Evolutionary conservation across 2,329 filamentous ascomycete genomes (phyloP).

Genomic region (Ophiostoma sp.): DNA sequence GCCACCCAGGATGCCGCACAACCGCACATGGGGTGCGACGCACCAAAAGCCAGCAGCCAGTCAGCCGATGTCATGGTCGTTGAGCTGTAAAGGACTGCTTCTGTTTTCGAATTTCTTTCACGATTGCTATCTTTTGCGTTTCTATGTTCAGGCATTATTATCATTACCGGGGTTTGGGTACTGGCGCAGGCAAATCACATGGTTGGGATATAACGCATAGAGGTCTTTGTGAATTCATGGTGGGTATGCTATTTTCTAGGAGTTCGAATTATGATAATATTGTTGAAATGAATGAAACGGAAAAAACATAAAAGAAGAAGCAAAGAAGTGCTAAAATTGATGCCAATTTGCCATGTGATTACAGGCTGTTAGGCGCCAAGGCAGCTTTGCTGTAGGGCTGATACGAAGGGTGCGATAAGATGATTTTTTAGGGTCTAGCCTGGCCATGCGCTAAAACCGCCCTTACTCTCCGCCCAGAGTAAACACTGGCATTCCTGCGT

Average conservation of each 20-base stretch:
- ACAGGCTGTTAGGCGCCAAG: neutral
- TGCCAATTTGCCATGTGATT: neutral
- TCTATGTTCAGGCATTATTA: neutral
- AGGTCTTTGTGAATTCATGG: neutral
- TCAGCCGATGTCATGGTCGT: neutral
- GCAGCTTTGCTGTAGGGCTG: conserved; percentile 2
- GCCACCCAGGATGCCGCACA: neutral
- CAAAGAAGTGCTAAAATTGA: neutral
- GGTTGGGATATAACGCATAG: neutral
- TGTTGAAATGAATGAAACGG: neutral
- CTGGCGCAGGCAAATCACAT: neutral
- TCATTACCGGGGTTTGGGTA: neutral
- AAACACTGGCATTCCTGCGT: conserved; percentile 20
- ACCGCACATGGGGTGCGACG: neutral
- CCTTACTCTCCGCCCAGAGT: neutral
- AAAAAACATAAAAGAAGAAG: neutral
- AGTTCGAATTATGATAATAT: neutral
- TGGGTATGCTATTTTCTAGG: neutral
- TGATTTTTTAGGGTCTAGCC: too few species aligned
- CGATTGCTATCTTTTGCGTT: neutral
- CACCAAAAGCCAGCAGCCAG: neutral
- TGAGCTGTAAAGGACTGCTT: neutral
- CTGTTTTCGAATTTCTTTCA: neutral
- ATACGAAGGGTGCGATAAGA: neutral
- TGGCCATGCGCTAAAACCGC: too few species aligned